Conservation (phyloP, 192 early-diverging fungal species). For the Backusella psychrophila region DNA sequence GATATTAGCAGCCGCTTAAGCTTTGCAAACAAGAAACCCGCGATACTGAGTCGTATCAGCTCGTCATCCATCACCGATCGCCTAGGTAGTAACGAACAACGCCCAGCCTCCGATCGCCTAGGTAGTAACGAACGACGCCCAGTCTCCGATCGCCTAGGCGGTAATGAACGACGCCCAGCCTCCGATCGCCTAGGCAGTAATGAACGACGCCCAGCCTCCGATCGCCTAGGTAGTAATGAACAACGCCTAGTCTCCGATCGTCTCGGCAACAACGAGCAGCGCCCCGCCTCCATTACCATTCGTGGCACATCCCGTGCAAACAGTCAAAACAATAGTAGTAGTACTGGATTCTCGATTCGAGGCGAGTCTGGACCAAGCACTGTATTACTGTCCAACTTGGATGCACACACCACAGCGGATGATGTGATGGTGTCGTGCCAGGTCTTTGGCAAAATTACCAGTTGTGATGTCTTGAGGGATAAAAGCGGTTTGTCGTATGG, state of each 20-base stretch:
- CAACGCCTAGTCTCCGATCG: not conserved
- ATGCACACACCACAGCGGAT: conserved; percentile 42
- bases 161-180: not conserved
- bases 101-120: not conserved
- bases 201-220: not conserved
- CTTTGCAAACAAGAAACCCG: not conserved
- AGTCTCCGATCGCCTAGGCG: not conserved
- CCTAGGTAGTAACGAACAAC: not conserved
- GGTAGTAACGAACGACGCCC: not conserved
- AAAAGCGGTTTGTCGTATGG: conserved; percentile 36
- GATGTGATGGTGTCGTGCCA: conserved; percentile 43
- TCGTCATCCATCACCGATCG: not conserved
- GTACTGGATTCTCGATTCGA: conserved; percentile 32
- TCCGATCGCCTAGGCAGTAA: not conserved
- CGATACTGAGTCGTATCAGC: not conserved
- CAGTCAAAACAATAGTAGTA: not conserved
- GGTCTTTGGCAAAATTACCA: conserved; percentile 34
- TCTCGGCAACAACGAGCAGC: not conserved
- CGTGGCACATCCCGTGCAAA: not conserved
- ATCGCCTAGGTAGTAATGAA: not conserved
- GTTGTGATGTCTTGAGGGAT: conserved; percentile 35
- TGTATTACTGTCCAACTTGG: conserved; percentile 47
- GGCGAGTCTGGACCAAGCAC: conserved; percentile 48
- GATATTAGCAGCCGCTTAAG: not conserved
- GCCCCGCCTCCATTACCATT: not conserved